These are phyloP conservation scores for Arachis monticola DNA, from an alignment of 331 rosid genomes.

Conservation along the genomic window DNA sequence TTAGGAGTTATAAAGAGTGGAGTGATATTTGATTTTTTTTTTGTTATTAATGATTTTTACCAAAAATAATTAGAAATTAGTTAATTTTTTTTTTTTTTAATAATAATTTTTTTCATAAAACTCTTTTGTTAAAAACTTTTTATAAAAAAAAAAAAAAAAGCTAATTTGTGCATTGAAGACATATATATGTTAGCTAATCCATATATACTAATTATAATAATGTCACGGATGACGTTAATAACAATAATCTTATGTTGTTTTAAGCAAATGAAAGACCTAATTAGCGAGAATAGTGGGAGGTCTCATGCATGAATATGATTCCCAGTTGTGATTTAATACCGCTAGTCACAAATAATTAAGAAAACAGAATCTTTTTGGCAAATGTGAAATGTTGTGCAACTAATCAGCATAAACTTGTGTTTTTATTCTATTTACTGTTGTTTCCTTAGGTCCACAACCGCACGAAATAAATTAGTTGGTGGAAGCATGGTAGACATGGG, in stretches of 20 bases:
- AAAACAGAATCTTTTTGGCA: conserved; percentile 24
- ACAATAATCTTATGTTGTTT: not conserved
- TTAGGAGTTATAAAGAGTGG: no score
- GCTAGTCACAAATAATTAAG: conserved; percentile 4
- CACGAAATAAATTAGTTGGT: conserved; percentile 28
- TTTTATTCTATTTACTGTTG: conserved; percentile 24
- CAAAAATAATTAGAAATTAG: no score
- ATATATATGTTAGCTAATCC: no score
- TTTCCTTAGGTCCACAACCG: conserved; percentile 28
- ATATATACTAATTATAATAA: not conserved
- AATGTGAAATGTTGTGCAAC: conserved; percentile 27
- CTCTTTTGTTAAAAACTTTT: no score
- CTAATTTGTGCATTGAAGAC: no score
- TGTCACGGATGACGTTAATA: conserved; percentile 11
- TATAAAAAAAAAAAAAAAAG: no score
- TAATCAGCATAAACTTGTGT: conserved; percentile 21
- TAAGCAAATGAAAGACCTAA: not conserved
- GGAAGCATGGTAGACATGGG: conserved; percentile 32
- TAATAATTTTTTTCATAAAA: no score
- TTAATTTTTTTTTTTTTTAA: no score
- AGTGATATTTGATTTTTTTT: no score
- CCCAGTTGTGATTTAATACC: conserved; percentile 29
- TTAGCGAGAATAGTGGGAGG: conserved; percentile 31
- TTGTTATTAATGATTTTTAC: no score
- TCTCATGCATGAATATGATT: conserved; percentile 42